Evolutionary conservation across 257 asterid species (phyloP), one percentile per base, ranked within the genome.

Genomic region (Petunia secreta): DNA sequence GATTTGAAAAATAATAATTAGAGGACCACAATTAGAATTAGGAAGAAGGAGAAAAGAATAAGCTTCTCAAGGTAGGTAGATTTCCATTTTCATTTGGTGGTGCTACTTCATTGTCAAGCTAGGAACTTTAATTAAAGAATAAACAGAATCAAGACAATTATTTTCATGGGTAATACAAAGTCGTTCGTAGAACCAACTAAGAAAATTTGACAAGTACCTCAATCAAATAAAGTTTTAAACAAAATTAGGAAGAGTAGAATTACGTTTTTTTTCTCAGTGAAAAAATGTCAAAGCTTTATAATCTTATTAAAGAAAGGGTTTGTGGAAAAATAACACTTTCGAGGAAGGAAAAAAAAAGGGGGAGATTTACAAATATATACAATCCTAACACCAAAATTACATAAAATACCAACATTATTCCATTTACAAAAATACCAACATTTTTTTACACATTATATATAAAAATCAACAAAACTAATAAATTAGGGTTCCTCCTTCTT

Each of bases 71-170:
- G 60, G 58, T 48, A 25, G 77, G 60, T 34, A 34, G 77, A 48
- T 71, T 71, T 71, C 60, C 77, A 71, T 48, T 25, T 69, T 71
- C 10, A 5, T 48, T 1, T 34, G 43, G 77, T 11, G 59, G 60
- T 5, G 59, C 77, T 69, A 36, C 11, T 9, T 69, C 55, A 10
- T 25, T 48, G 58, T 71, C 77, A 10, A 71, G 34, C 41, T 71
- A 71, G 1, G 60, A 48, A 8, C 34, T 48, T 71, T 48, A 71
- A 6, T 59, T 0, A 57, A 15, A 0, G 14, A 48, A 71, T 6
- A 13, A 10, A 46, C 25, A 25, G 10, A 46, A 69, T 25, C 11
- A 5, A 46, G 11, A 71, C 11, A 48, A 46, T 48, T 16, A 71
- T 48, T 48, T 2, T 55, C 2, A 71, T 25, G 34, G 77, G 16